phyloP scores from a whole-genome alignment of 2,329 filamentous ascomycete species.

The Thelonectria blattea region DNA sequence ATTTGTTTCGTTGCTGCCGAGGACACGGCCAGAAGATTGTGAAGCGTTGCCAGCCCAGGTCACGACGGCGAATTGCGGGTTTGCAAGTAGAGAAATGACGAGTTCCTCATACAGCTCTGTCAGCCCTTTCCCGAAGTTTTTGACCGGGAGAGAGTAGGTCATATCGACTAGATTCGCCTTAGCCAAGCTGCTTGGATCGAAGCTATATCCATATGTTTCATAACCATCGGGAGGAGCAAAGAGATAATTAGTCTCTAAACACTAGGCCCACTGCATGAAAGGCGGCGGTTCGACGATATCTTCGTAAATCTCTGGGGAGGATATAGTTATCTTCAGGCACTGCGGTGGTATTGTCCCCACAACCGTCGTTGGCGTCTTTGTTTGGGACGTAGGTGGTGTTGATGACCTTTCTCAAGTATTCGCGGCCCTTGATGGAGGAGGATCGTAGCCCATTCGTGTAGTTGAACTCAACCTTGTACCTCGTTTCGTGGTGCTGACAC shows the following conservation, averaged over 20 bases:
- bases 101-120: background rate
- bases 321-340: background rate
- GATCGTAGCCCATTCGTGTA: background rate
- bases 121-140: background rate
- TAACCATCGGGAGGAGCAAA: no score
- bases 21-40: background rate
- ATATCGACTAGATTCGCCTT: background rate
- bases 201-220: no score
- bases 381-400: background rate
- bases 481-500: conserved; percentile 17
- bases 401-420: background rate
- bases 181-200: no score
- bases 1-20: background rate
- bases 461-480: conserved; percentile 3
- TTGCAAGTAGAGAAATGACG: background rate
- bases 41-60: background rate
- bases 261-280: background rate
- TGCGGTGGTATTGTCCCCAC: background rate
- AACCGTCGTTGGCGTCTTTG: background rate
- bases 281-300: background rate
- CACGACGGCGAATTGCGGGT: background rate
- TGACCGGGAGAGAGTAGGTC: background rate
- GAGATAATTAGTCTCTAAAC: no score
- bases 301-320: background rate
- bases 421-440: rapidly evolving